Conservation (phyloP, 1,284 basidiomycete genomes). For the Ceratorhiza oryzae-sativae region DNA sequence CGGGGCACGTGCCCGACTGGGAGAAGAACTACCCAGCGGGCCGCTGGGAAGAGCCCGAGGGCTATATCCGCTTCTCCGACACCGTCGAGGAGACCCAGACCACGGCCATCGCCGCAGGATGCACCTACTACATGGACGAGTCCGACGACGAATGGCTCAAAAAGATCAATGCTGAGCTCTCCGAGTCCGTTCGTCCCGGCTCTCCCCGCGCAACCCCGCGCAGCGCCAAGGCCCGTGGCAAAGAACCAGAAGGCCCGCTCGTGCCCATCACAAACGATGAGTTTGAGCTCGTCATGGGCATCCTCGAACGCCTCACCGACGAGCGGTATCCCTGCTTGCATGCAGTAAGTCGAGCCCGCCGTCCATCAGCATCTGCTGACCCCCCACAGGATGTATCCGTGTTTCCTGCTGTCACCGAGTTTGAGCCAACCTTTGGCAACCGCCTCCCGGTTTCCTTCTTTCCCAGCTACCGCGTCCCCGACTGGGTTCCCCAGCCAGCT, state of each 20-base stretch:
- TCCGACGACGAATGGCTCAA: slow-evolving; percentile 94
- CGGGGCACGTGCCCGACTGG: slow-evolving; percentile 79
- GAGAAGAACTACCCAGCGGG: slow-evolving; percentile 72
- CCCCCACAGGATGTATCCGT: slow-evolving; percentile 53
- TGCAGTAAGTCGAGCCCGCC: slow-evolving; percentile 64
- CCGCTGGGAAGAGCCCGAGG: slow-evolving; percentile 77
- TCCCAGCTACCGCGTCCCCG: slow-evolving; percentile 66
- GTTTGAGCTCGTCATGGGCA: slow-evolving; percentile 94
- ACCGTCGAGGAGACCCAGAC: slow-evolving; percentile 82
- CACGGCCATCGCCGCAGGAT: slow-evolving; percentile 68
- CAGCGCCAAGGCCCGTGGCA: slow-evolving; percentile 78
- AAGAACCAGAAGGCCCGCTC: slow-evolving; percentile 67
- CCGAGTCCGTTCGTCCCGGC: slow-evolving; percentile 84
- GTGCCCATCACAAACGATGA: slow-evolving; percentile 83
- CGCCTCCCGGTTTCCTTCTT: slow-evolving; percentile 66
- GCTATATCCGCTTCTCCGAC: slow-evolving; percentile 86
- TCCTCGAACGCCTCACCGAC: slow-evolving; percentile 91
- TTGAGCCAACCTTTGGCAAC: slow-evolving; percentile 72
- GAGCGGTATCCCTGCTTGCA: slow-evolving; percentile 91
- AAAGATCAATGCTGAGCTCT: slow-evolving; percentile 84
- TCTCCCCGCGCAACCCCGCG: slow-evolving; percentile 63
- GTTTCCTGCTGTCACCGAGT: slow-evolving; percentile 79
- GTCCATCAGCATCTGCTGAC: slow-evolving; percentile 10
- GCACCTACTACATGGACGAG: slow-evolving; percentile 95
- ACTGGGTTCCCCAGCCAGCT: slow-evolving; percentile 65